Evolutionary conservation across 164 flowering plant genomes (phyloP).

Genomic region (Litsea cubeba): DNA sequence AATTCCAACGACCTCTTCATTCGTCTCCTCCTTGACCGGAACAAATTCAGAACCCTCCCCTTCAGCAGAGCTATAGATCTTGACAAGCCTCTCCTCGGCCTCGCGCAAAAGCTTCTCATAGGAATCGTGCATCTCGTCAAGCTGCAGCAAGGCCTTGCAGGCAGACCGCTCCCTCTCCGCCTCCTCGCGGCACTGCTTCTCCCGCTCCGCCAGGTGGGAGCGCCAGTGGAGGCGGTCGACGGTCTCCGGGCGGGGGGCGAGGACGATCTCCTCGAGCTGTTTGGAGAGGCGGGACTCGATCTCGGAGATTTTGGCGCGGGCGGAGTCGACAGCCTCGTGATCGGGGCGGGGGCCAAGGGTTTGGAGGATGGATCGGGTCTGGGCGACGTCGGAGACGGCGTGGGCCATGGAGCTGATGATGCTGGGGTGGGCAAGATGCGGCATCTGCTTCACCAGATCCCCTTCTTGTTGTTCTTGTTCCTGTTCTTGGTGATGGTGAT

Average conservation of each 20-base stretch:
- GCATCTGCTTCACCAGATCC: slow-evolving; percentile 30
- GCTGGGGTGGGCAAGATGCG: slow-evolving; percentile 34
- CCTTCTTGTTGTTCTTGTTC: background rate
- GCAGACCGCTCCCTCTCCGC: slow-evolving; percentile 54
- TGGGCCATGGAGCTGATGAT: slow-evolving; percentile 38
- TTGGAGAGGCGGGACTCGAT: slow-evolving; percentile 34
- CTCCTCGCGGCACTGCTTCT: slow-evolving; percentile 28
- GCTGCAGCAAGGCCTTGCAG: slow-evolving; percentile 43
- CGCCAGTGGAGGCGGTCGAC: slow-evolving; percentile 41
- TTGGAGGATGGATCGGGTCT: slow-evolving; percentile 48
- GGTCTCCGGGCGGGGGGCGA: slow-evolving; percentile 29
- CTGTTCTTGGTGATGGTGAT: slow-evolving; percentile 9
- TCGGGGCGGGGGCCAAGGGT: slow-evolving; percentile 66
- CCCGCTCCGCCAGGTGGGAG: slow-evolving; percentile 32
- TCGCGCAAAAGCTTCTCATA: slow-evolving; percentile 65
- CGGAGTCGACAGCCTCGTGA: slow-evolving; percentile 56
- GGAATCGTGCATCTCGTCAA: slow-evolving; percentile 85
- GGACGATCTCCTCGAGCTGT: slow-evolving; percentile 43
- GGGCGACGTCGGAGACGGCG: slow-evolving; percentile 55
- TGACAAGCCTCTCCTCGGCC: slow-evolving; percentile 63
- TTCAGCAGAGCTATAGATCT: slow-evolving; percentile 47
- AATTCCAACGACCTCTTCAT: slow-evolving; percentile 68
- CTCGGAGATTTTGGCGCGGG: slow-evolving; percentile 35
- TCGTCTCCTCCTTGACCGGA: slow-evolving; percentile 35
- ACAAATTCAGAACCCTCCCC: slow-evolving; percentile 18